phyloP scores from a whole-genome alignment of 2,329 filamentous ascomycete genomes.

The Fusarium xyrophilum region DNA sequence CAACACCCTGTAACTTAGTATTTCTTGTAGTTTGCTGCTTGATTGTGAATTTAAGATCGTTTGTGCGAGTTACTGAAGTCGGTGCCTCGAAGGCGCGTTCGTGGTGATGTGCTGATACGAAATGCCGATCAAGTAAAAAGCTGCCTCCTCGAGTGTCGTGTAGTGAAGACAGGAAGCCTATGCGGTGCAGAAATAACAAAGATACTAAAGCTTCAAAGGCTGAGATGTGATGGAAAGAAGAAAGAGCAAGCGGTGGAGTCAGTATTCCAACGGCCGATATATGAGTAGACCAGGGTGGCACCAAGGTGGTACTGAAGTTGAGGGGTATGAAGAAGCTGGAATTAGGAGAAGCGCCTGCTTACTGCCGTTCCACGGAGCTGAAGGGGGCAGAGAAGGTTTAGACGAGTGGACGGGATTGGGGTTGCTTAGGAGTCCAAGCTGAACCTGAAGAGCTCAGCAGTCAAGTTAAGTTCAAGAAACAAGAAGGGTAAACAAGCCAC shows the following conservation, averaged over 20 bases:
- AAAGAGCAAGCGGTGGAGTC: conserved; percentile 21
- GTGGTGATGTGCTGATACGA: neutral
- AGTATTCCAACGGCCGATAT: conserved; percentile 28
- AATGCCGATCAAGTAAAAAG: neutral
- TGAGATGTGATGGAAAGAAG: conserved; percentile 1
- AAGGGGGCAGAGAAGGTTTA: neutral
- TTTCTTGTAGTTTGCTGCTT: neutral
- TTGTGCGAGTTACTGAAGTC: neutral
- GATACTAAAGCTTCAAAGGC: neutral
- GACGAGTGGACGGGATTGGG: neutral
- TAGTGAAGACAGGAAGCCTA: neutral
- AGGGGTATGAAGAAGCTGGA: conserved; percentile 8
- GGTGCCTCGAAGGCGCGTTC: neutral
- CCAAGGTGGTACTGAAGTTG: conserved; percentile 25
- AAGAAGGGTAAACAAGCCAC: conserved; percentile 12
- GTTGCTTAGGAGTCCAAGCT: neutral
- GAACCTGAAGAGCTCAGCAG: conserved; percentile 8
- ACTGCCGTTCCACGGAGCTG: conserved; percentile 6
- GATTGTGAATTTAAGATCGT: neutral
- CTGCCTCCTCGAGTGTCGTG: neutral
- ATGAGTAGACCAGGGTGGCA: conserved; percentile 28
- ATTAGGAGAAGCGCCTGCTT: conserved; percentile 8
- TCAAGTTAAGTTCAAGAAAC: neutral
- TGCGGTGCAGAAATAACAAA: neutral
- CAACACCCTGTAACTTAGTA: neutral